phyloP scores from a whole-genome alignment of 2,329 filamentous ascomycete genomes.

The Penicillium sp. region DNA sequence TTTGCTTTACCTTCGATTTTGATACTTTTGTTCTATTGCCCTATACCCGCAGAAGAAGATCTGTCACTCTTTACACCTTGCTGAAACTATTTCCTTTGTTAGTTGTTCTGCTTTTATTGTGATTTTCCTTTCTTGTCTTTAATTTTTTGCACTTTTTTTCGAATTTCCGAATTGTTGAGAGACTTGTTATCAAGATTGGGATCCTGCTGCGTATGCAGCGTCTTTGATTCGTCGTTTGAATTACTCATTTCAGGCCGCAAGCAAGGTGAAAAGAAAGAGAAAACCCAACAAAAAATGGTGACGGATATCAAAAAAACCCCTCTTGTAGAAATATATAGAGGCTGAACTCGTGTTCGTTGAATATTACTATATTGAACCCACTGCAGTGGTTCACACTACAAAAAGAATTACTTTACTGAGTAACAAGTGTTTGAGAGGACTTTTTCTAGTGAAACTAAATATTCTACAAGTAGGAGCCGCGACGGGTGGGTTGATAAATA shows the following conservation, averaged over 20 bases:
- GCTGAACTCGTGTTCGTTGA: not conserved
- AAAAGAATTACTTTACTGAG: too few relatives aligned
- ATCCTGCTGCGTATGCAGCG: not conserved
- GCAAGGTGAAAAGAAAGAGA: not conserved
- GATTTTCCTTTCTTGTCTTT: not conserved
- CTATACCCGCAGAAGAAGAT: not conserved
- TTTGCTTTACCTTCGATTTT: not conserved
- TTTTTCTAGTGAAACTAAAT: too few relatives aligned
- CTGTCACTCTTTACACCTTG: not conserved
- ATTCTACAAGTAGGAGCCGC: too few relatives aligned
- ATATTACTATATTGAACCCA: too few relatives aligned
- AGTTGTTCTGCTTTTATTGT: not conserved
- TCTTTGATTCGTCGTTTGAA: not conserved
- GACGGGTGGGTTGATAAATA: too few relatives aligned
- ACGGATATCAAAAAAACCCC: not conserved
- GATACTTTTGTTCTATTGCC: not conserved
- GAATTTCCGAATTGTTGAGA: not conserved
- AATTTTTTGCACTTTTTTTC: not conserved
- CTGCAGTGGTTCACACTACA: too few relatives aligned
- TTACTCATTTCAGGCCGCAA: not conserved
- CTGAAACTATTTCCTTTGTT: not conserved
- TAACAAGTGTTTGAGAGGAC: too few relatives aligned
- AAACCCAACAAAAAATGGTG: not conserved
- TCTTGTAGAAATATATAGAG: not conserved
- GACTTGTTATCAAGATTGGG: not conserved